Conservation (phyloP, 352 stramenopile species). For the Thalassiosira sp. region DNA sequence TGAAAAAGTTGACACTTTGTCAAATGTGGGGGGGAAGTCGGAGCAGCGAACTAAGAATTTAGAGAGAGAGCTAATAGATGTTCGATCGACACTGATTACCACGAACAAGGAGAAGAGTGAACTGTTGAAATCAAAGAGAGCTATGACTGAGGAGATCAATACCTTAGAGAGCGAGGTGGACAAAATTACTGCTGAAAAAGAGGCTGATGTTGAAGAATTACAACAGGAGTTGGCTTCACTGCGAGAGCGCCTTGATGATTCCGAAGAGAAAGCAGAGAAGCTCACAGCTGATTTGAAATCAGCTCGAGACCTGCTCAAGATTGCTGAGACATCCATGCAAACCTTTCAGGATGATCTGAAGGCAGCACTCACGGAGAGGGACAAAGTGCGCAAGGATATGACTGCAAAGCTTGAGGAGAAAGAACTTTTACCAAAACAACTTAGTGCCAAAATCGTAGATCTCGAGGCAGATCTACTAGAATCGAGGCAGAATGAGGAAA, state of each 20-base stretch:
- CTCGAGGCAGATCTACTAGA: constrained; percentile 16
- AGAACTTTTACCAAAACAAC: neutral
- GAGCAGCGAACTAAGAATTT: neutral
- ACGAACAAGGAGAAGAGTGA: neutral
- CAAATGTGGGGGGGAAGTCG: neutral
- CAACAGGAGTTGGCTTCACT: neutral
- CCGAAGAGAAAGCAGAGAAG: neutral
- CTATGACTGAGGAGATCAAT: constrained; percentile 5
- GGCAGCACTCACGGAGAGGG: no score
- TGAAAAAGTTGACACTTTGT: neutral
- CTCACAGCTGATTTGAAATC: no score
- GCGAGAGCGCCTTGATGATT: neutral
- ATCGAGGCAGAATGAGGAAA: constrained; percentile 17
- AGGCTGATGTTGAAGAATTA: neutral
- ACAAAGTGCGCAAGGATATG: no score
- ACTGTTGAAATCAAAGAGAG: neutral
- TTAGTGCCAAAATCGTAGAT: constrained; percentile 6
- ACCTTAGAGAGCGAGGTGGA: neutral
- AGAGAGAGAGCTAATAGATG: neutral
- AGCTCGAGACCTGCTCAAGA: no score
- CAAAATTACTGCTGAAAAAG: neutral
- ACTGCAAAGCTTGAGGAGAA: neutral
- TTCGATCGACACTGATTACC: neutral
- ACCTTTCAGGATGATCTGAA: no score
- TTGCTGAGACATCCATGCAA: no score